Base-by-base conservation (phyloP, 116 monocot genomes). In the Dioscorea cayenensis region DNA sequence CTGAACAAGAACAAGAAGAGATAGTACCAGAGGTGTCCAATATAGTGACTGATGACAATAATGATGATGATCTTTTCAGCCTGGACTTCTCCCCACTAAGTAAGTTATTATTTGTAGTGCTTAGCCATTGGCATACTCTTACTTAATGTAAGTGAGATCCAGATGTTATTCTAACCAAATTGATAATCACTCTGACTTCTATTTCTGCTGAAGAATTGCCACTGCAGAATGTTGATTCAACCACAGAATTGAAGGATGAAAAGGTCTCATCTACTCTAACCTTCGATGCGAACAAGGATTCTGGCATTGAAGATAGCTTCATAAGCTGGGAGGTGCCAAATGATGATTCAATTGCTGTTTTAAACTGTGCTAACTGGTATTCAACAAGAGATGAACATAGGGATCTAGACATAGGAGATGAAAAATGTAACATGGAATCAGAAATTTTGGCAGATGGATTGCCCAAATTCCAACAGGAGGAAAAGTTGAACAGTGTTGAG, bases 1-100 rank as follows among this genome's bases (percentile, higher is more conserved):
- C 60, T 51, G 71, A 65, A 75, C 23, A 19, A 51, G 66, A 58
- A 23, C 32, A 32, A 32, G 19, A 8, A 17, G 70, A 70, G 51
- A 14, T 28, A 71, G 48, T 22, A 65, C 64, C 14, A 35, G 16
- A 32, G 43, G 6, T 43, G 43, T 43, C 43, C 43, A 43, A 43
- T 55, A 3, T 12, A 22, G 28, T 36, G 70, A 62, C 51, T 29
- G 16, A 68, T 48, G 78, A 72, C 17, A 79, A 84, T 61, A 76
- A 79, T 16, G 84, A 84, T 61, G 79, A 84, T 8, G 84, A 79
- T 28, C 79, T 79, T 37, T 84, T 84, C 66, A 79, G 79, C 51
- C 50, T 84, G 51, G 79, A 84, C 5, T 35, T 84, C 36, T 65
- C 49, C 7, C 76, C 84, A 21, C 28, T 20, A 59, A 73, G 79